Evolutionary conservation across 2,329 filamentous ascomycete genomes (phyloP).

Genomic region (Mycogone perniciosa): DNA sequence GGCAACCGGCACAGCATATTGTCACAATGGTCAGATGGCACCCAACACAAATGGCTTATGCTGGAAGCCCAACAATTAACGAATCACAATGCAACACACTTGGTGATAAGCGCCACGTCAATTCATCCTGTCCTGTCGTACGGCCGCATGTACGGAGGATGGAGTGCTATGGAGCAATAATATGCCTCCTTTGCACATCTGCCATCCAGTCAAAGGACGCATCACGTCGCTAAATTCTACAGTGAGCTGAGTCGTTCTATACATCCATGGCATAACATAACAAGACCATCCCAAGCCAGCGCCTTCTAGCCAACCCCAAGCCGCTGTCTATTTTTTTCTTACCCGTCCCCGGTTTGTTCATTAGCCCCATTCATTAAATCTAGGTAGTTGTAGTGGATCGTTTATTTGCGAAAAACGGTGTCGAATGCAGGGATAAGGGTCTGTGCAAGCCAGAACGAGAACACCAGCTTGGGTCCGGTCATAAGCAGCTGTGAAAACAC

Average conservation of each 20-base stretch:
- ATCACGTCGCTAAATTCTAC: slow-evolving; percentile 13
- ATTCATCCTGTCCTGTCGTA: not conserved
- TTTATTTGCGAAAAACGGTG: slow-evolving; percentile 17
- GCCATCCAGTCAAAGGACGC: not conserved
- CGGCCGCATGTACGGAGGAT: not conserved
- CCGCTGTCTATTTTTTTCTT: not conserved
- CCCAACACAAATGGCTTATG: not conserved
- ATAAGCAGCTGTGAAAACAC: slow-evolving; percentile 64
- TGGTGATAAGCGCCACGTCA: slow-evolving; percentile 8
- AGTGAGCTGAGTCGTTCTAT: slow-evolving; percentile 19
- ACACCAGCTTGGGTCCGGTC: slow-evolving; percentile 98
- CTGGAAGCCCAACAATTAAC: not conserved
- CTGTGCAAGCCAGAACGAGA: slow-evolving; percentile 99
- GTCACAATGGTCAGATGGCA: not conserved
- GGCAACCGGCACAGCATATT: slow-evolving; percentile 5
- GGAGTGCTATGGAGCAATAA: not conserved
- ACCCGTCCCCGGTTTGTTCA: not conserved
- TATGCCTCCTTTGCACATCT: not conserved
- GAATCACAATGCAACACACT: slow-evolving; percentile 8
- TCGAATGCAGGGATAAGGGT: slow-evolving; percentile 93
- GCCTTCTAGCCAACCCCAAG: slow-evolving; percentile 7
- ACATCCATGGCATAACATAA: slow-evolving; percentile 14
- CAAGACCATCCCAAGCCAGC: slow-evolving; percentile 9
- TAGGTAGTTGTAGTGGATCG: slow-evolving; percentile 7
- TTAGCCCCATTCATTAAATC: not conserved